A percentile compares a stretch with the other conserved stretches of the same genome.
Evolutionary conservation across 1,139 yeast genomes (phyloP).

Genomic region (Debaryomycetaceae sp.): DNA sequence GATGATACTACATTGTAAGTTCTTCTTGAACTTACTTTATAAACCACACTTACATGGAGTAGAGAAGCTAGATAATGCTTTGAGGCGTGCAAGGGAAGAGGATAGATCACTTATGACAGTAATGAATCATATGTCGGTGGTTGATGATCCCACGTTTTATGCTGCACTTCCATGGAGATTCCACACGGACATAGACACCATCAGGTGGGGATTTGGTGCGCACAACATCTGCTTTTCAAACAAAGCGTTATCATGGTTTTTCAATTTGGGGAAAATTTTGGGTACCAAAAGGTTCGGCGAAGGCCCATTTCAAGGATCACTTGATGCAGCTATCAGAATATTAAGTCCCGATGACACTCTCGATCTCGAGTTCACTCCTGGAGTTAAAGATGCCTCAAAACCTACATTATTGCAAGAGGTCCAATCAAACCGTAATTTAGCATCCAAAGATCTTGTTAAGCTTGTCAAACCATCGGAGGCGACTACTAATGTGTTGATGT

Average conservation of each 20-base stretch:
- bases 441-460: constrained; percentile 18
- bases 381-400: constrained; percentile 24
- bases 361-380: constrained; percentile 47
- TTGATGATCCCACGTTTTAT: constrained; percentile 91
- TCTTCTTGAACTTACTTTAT: constrained; percentile 59
- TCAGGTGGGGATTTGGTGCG: constrained; percentile 96
- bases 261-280: constrained; percentile 82
- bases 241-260: constrained; percentile 53
- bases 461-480: constrained; percentile 29
- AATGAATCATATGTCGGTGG: constrained; percentile 95
- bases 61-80: constrained; percentile 62
- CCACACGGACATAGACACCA: constrained; percentile 58
- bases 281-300: constrained; percentile 85
- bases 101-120: constrained; percentile 76
- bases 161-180: constrained; percentile 78
- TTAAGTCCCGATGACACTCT: constrained; percentile 75
- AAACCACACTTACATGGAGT: constrained; percentile 60
- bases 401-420: constrained; percentile 34
- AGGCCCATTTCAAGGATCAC: constrained; percentile 88
- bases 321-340: constrained; percentile 88
- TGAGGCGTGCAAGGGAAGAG: constrained; percentile 59
- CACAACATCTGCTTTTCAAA: constrained; percentile 81
- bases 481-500: constrained; percentile 31
- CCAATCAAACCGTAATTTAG: constrained; percentile 13
- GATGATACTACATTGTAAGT: constrained; percentile 63